These are phyloP conservation scores for Fraxinus nigra DNA, from an alignment of 305 asterid species.

Conservation along the genomic window DNA sequence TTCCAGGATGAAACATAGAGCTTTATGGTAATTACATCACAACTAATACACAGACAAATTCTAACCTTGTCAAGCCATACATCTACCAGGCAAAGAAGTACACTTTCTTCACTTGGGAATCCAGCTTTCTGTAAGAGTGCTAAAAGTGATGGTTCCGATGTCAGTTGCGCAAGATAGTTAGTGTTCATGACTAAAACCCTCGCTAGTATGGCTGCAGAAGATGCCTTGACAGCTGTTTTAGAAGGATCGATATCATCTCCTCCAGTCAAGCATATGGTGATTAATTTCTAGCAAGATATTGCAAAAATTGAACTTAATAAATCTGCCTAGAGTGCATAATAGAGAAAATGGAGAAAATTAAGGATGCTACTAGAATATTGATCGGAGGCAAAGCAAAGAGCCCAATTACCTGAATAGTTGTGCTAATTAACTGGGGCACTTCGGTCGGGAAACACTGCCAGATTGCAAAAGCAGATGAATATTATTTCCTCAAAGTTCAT, in stretches of 20 bases:
- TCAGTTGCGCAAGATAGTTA: slow-evolving; percentile 76
- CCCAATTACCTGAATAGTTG: slow-evolving; percentile 62
- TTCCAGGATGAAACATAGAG: slow-evolving; percentile 4
- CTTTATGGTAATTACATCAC: background rate
- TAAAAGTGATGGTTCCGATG: slow-evolving; percentile 67
- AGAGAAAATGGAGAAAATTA: background rate
- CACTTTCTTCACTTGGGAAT: slow-evolving; percentile 67
- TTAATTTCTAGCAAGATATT: slow-evolving; percentile 60
- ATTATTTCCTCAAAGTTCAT: slow-evolving; percentile 15
- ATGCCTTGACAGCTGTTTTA: slow-evolving; percentile 73
- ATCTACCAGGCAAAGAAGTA: slow-evolving; percentile 90
- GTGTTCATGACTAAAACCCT: slow-evolving; percentile 90
- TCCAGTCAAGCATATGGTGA: slow-evolving; percentile 72
- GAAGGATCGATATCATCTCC: slow-evolving; percentile 88
- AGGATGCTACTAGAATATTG: background rate
- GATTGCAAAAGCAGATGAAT: slow-evolving; percentile 24
- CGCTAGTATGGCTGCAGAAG: slow-evolving; percentile 83
- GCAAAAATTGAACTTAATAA: slow-evolving; percentile 18
- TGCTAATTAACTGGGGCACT: slow-evolving; percentile 75
- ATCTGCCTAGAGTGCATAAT: slow-evolving; percentile 7
- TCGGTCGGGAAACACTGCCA: slow-evolving; percentile 90
- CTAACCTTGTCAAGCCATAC: slow-evolving; percentile 95
- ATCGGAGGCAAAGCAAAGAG: slow-evolving; percentile 14
- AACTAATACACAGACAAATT: background rate
- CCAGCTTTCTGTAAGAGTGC: slow-evolving; percentile 70